These are phyloP conservation scores for Kurtzmaniella natalensis DNA, from an alignment of 1,139 yeast species.

Conservation along the genomic window DNA sequence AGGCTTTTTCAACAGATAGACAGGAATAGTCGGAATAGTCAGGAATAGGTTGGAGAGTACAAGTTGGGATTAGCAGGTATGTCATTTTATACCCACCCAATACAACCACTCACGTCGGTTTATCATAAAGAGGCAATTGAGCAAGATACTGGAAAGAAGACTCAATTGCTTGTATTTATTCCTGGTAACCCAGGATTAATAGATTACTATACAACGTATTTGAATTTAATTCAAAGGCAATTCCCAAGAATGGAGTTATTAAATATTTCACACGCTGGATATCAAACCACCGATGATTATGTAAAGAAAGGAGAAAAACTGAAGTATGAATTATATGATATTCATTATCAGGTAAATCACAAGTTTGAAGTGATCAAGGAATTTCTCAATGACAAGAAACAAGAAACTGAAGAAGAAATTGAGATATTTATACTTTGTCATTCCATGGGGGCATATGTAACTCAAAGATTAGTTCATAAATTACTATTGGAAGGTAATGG, in stretches of 20 bases:
- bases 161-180: conserved; percentile 41
- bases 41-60: no score
- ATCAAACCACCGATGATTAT: conserved; percentile 26
- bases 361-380: conserved; percentile 37
- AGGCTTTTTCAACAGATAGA: no score
- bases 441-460: conserved; percentile 58
- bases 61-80: no score
- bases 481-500: conserved; percentile 18
- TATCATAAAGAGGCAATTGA: conserved; percentile 19
- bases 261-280: conserved; percentile 57
- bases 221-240: conserved; percentile 37
- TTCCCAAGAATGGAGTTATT: conserved; percentile 46
- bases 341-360: conserved; percentile 52
- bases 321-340: conserved; percentile 22
- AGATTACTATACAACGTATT: conserved; percentile 51
- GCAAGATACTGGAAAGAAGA: conserved; percentile 2
- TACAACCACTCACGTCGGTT: conserved; percentile 24
- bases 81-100: conserved; percentile 14
- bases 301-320: conserved; percentile 6
- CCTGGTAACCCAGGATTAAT: conserved; percentile 72
- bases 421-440: conserved; percentile 51
- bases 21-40: no score
- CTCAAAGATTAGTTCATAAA: conserved; percentile 42
- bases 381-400: conserved; percentile 15
- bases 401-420: conserved; percentile 13